Conservation (phyloP, 441 rosid genomes). For the Aquilaria agallochum region DNA sequence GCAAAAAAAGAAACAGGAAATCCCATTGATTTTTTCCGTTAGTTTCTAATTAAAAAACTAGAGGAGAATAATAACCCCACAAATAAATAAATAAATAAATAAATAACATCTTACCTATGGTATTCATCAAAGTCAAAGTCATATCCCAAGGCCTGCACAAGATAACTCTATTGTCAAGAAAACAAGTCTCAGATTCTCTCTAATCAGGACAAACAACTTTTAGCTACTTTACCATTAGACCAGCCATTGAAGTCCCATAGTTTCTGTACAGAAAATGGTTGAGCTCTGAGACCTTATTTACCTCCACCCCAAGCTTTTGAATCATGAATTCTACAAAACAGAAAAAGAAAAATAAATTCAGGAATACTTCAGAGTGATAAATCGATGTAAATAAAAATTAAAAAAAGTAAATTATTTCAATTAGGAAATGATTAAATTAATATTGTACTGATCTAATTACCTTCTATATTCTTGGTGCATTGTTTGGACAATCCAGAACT, state of each 20-base stretch:
- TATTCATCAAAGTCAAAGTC: conserved; percentile 54
- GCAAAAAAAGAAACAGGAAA: not conserved
- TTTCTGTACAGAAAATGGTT: conserved; percentile 43
- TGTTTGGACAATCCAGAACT: conserved; percentile 63
- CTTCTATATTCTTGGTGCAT: conserved; percentile 63
- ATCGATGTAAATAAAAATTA: not conserved
- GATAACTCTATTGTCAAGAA: not conserved
- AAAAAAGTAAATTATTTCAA: not conserved
- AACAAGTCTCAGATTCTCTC: not conserved
- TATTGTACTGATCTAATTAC: conserved; percentile 19
- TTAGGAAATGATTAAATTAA: no score
- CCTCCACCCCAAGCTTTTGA: conserved; percentile 52
- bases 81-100: not conserved
- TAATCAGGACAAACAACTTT: not conserved
- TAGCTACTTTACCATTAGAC: conserved; percentile 45
- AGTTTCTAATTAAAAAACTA: no score
- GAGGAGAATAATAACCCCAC: not conserved
- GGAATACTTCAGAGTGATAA: not conserved
- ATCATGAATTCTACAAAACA: conserved; percentile 43
- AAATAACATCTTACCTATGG: conserved; percentile 26
- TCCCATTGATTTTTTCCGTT: not conserved
- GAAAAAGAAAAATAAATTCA: not conserved
- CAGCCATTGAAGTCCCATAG: conserved; percentile 79
- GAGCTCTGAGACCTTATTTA: conserved; percentile 34
- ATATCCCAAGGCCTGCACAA: conserved; percentile 56